Percentiles rank a stretch among this genome's conserved stretches.
Conservation (phyloP, 2,329 filamentous ascomycete species). For the Lojkania enalia region DNA sequence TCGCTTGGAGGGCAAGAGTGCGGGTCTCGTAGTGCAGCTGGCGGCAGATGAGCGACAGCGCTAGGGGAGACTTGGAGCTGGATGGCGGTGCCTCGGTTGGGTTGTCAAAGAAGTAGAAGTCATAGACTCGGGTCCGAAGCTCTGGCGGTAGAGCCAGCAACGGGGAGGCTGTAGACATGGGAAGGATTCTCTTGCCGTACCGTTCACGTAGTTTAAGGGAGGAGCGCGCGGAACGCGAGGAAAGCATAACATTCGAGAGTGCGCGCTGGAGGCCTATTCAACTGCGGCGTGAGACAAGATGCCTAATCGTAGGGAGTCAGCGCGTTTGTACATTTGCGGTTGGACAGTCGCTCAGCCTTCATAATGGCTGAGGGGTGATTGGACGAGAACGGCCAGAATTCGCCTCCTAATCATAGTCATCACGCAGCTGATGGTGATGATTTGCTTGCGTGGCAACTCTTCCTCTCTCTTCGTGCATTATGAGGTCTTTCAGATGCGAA, state of each 20-base stretch:
- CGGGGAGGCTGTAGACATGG: constrained; percentile 11
- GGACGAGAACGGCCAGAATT: background rate
- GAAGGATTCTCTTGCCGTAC: background rate
- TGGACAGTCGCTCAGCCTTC: constrained; percentile 7
- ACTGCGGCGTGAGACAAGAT: constrained; percentile 10
- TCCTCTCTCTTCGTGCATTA: too few relatives aligned
- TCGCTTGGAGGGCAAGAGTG: constrained; percentile 14
- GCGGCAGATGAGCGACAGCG: constrained; percentile 21
- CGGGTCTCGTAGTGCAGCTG: constrained; percentile 21
- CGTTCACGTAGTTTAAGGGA: background rate
- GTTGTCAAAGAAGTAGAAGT: constrained; percentile 16
- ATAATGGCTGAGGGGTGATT: background rate
- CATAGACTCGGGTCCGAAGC: constrained; percentile 21
- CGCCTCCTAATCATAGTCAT: constrained; percentile 13
- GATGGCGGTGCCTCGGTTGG: constrained; percentile 12
- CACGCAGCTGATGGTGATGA: constrained; percentile 3
- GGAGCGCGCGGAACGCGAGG: background rate
- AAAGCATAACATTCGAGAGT: constrained; percentile 1
- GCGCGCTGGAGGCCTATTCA: constrained; percentile 12
- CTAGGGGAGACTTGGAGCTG: constrained; percentile 15
- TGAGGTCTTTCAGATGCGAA: background rate
- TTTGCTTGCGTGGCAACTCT: constrained; percentile 5
- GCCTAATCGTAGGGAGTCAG: constrained; percentile 12
- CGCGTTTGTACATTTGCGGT: background rate
- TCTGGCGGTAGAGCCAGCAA: constrained; percentile 22